Evolutionary conservation across 2,329 filamentous ascomycete genomes (phyloP), one percentile per base, ranked within the genome.

Genomic region (Sporothrix luriei): DNA sequence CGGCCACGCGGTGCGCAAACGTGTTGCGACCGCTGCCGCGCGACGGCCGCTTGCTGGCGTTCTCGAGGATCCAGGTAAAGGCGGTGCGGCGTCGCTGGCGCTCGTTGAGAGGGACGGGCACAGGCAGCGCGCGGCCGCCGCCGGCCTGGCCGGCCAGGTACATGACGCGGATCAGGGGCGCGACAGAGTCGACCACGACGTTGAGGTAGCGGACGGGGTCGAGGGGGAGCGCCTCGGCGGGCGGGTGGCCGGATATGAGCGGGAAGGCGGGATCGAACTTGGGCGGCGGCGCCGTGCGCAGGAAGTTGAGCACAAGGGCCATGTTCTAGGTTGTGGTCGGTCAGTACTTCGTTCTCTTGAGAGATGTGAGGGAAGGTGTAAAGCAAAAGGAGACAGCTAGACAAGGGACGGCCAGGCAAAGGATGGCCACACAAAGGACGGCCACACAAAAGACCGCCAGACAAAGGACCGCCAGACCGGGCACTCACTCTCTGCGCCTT

Each of bases 131-230:
- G 48, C 88, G 86, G 79, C 95, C 95, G 82, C 95, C 95, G 80
- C 94, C 94, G 0, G 91, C 92, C 48, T 91, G 87, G 74, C 93
- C 93, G 76, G 88, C 88, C 75, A 93, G 86, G 72, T 86, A 86
- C 68, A 89, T 87, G 76, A 99, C 89, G 74, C 91, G 90, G 76
- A 99, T 83, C 19, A 99, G 85, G 11, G 95, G 95, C 1, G 94
- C 92, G 29, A 99, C 90, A 11, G 92, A 96, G 84, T 99, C 95
- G 76, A 99, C 89, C 43, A 94, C 93, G 43, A 96, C 85, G 14
- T 91, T 92, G 62, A 99, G 89, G 82, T 98, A 99, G 68, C 92
- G 86, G 68, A 96, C 85, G 1, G 95, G 95, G 79, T 97, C 92
- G 43, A 97, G 87, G 2, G 95, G 93, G 11, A 99, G 90, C 75